Conservation (phyloP, 257 asterid species). For the Solanum piurae region DNA sequence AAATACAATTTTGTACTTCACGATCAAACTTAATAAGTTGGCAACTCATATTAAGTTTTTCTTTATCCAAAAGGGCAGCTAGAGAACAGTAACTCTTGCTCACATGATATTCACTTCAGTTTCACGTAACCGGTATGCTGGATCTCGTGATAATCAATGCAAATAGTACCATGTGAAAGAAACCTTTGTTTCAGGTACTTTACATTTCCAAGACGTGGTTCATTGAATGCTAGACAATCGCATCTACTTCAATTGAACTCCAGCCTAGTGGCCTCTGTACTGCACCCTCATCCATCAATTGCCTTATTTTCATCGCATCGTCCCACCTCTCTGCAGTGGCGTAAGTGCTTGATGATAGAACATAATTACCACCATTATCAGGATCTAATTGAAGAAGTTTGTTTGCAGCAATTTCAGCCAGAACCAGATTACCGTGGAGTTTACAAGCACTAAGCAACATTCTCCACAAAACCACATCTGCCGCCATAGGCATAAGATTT, state of each 20-base stretch:
- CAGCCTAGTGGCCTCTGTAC: constrained; percentile 25
- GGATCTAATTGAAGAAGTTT: constrained; percentile 29
- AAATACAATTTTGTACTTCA: background rate
- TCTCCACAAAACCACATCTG: constrained; percentile 30
- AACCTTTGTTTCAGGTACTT: background rate
- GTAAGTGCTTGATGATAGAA: constrained; percentile 13
- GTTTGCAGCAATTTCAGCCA: constrained; percentile 20
- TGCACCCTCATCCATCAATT: constrained; percentile 14
- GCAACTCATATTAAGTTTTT: background rate
- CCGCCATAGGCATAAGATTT: constrained; percentile 11
- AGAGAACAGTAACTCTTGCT: background rate
- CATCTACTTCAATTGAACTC: constrained; percentile 22
- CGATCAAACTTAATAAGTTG: background rate
- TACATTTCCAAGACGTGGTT: background rate
- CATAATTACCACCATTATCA: constrained; percentile 17
- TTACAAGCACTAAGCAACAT: constrained; percentile 24
- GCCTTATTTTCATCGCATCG: constrained; percentile 17
- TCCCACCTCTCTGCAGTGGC: constrained; percentile 31
- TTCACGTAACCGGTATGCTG: background rate
- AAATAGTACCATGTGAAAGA: background rate
- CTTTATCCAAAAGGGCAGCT: background rate
- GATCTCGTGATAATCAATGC: background rate
- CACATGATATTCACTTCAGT: background rate
- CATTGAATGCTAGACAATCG: background rate
- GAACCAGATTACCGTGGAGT: constrained; percentile 13